phyloP scores from a whole-genome alignment of 2,329 filamentous ascomycete genomes.

The Botrytis porri region DNA sequence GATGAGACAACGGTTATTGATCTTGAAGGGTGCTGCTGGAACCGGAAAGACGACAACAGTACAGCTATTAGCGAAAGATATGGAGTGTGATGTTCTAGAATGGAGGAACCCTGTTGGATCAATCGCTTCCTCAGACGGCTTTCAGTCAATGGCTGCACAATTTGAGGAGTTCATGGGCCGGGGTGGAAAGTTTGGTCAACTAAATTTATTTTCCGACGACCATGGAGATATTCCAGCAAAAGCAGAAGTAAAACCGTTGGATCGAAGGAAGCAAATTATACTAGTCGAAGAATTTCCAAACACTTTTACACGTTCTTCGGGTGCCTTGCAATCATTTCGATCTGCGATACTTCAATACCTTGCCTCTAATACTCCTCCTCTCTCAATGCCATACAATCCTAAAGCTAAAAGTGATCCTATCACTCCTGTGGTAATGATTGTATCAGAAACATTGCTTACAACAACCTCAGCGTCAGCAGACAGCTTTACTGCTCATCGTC shows the following conservation, averaged over 20 bases:
- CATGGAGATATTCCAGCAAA: constrained; percentile 33
- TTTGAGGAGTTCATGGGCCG: constrained; percentile 91
- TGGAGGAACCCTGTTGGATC: constrained; percentile 81
- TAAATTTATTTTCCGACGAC: constrained; percentile 47
- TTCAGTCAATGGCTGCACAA: constrained; percentile 69
- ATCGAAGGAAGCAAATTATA: constrained; percentile 54
- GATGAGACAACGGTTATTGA: constrained; percentile 67
- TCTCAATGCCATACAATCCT: constrained; percentile 45
- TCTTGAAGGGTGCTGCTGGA: constrained; percentile 87
- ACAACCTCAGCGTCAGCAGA: constrained; percentile 82
- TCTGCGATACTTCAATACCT: constrained; percentile 73
- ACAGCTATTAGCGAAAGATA: constrained; percentile 70
- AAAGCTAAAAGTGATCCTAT: constrained; percentile 43
- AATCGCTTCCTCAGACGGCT: constrained; percentile 55
- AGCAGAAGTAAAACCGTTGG: constrained; percentile 34
- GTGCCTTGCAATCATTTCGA: constrained; percentile 67
- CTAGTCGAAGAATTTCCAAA: constrained; percentile 82
- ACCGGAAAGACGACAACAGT: constrained; percentile 91
- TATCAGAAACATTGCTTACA: constrained; percentile 86
- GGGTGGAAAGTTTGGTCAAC: constrained; percentile 73
- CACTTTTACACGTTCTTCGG: constrained; percentile 65
- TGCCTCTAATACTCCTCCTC: constrained; percentile 60
- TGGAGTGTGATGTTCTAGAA: constrained; percentile 76
- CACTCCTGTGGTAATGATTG: constrained; percentile 79
- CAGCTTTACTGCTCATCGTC: constrained; percentile 86